Percentiles rank a stretch among this genome's conserved stretches.
phyloP scores from a whole-genome alignment of 805 yeast genomes.

The Yarrowia sp. region DNA sequence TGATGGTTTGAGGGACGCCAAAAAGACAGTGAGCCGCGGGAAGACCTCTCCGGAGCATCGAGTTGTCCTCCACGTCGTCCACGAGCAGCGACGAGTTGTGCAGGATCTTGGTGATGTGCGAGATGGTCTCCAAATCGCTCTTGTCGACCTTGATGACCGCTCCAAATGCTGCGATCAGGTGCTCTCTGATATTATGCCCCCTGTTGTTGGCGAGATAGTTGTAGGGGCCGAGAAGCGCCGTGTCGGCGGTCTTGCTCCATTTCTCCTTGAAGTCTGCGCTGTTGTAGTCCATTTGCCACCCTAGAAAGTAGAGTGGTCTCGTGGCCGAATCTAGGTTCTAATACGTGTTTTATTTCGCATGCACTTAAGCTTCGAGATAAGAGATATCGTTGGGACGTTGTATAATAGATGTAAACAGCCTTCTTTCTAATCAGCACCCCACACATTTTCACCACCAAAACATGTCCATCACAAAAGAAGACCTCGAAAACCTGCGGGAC shows the following conservation, averaged over 20 bases:
- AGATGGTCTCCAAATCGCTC: slow-evolving; percentile 43
- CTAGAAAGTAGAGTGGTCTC: background rate
- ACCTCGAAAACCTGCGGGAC: slow-evolving; percentile 14
- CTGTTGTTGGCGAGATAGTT: slow-evolving; percentile 49
- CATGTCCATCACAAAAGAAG: background rate
- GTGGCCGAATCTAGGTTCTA: background rate
- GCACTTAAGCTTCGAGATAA: background rate
- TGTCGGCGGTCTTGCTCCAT: slow-evolving; percentile 20
- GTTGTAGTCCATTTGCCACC: slow-evolving; percentile 16
- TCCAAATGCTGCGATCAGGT: slow-evolving; percentile 54
- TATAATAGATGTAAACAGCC: background rate
- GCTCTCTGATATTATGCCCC: slow-evolving; percentile 57
- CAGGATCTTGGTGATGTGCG: slow-evolving; percentile 53
- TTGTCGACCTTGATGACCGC: slow-evolving; percentile 47
- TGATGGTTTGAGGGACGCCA: slow-evolving; percentile 78
- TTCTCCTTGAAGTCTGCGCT: background rate
- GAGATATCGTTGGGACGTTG: slow-evolving; percentile 2
- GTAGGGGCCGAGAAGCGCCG: slow-evolving; percentile 46
- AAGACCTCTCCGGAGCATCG: slow-evolving; percentile 67
- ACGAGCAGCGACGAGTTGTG: slow-evolving; percentile 68
- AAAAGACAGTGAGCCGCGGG: slow-evolving; percentile 76
- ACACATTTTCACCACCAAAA: background rate
- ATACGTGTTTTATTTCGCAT: background rate
- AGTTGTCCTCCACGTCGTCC: slow-evolving; percentile 86
- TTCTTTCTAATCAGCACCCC: background rate